Evolutionary conservation across 1,139 yeast species (phyloP).

Genomic region (Taphrina flavorubra): DNA sequence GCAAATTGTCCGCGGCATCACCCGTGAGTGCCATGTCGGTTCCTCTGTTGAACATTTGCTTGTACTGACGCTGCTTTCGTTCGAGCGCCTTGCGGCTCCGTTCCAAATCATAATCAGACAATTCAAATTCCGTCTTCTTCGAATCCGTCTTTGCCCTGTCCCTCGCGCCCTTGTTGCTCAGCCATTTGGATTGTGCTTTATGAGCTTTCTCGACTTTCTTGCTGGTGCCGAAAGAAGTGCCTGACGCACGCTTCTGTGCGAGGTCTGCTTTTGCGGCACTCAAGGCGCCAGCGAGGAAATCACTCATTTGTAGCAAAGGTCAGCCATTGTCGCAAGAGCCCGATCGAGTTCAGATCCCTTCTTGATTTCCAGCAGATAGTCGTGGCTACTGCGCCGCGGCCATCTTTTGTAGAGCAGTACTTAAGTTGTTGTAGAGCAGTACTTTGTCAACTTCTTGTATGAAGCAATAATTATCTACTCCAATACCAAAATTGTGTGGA

Average conservation of each 20-base stretch:
- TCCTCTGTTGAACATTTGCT: conserved; percentile 34
- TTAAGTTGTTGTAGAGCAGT: no score
- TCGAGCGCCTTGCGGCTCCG: conserved; percentile 32
- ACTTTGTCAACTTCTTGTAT: no score
- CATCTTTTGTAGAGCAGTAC: no score
- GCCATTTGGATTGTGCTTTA: neutral
- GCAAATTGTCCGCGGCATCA: conserved; percentile 29
- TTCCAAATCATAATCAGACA: conserved; percentile 21
- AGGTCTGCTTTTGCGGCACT: conserved; percentile 26
- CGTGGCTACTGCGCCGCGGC: no score
- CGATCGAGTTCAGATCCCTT: no score
- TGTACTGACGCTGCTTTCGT: conserved; percentile 26
- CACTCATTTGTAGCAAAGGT: conserved; percentile 8
- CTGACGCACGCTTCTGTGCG: conserved; percentile 1
- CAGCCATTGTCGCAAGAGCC: no score
- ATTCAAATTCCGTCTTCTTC: neutral
- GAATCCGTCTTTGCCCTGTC: conserved; percentile 12
- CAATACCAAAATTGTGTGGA: no score
- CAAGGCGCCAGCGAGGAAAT: conserved; percentile 23
- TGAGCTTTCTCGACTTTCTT: neutral
- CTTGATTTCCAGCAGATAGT: no score
- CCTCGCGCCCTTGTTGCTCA: conserved; percentile 7
- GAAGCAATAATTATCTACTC: no score
- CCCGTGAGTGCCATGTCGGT: conserved; percentile 32
- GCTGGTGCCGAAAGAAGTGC: neutral